Evolutionary conservation across 176 grass and related monocot genomes (phyloP).

Genomic region (Tillandsia leiboldiana): DNA sequence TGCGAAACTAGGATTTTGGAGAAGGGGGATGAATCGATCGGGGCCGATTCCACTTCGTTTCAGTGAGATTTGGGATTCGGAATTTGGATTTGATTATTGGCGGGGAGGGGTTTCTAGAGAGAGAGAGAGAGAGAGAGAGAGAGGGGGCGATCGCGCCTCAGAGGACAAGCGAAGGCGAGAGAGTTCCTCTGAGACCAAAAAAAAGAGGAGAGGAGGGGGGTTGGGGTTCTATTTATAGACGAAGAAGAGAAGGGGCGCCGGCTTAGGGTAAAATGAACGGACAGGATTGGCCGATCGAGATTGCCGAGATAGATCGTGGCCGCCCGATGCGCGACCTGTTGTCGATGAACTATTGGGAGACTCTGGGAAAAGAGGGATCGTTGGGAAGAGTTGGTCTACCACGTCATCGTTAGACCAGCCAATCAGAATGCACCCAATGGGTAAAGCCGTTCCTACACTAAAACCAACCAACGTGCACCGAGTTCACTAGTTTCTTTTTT

Average conservation of each 20-base stretch:
- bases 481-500: too few relatives aligned
- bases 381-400: too few relatives aligned
- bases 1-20: slow-evolving; percentile 34
- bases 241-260: not conserved
- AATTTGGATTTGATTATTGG: slow-evolving; percentile 4
- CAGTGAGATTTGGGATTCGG: not conserved
- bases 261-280: not conserved
- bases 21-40: slow-evolving; percentile 1
- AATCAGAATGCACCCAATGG: too few relatives aligned
- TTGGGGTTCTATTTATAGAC: not conserved
- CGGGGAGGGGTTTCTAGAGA: not conserved
- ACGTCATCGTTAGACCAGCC: too few relatives aligned
- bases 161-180: not conserved
- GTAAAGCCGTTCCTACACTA: too few relatives aligned
- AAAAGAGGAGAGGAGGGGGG: not conserved
- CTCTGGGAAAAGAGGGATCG: too few relatives aligned
- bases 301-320: too few relatives aligned
- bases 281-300: too few relatives aligned
- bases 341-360: too few relatives aligned
- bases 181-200: not conserved
- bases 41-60: not conserved
- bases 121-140: not conserved
- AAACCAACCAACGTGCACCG: too few relatives aligned
- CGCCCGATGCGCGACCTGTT: too few relatives aligned
- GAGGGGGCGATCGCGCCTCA: not conserved